Base-by-base conservation (phyloP, 2,329 filamentous ascomycete species). In the Clarireedia paspali region DNA sequence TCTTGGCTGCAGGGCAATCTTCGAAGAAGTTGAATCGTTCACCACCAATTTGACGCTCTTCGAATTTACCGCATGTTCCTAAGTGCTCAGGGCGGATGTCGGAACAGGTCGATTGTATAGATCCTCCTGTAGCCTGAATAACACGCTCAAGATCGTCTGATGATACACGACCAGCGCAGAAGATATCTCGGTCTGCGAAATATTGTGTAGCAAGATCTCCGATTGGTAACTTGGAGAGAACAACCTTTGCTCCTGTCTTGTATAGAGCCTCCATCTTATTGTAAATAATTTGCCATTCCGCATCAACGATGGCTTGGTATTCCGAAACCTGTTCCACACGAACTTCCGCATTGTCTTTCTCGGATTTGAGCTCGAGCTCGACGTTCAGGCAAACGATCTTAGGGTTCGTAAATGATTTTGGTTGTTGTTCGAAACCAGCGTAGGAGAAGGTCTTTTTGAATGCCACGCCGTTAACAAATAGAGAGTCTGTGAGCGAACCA, bases 401-500 rank as follows among this genome's bases (percentile, higher is more conserved):
- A 59, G 94, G 94, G 74, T 96, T 83, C 70, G 81, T 84, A 79
- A 99, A 97, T 6, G 83, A 85, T 76, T 99, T 99, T 63, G 94
- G 94, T 76, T 99, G 94, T 76, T 99, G 94, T 76, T 99, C 94
- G 75, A 99, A 99, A 70, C 94, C 94, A 66, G 94, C 94, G 71
- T 99, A 99, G 51, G 92, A 91, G 74, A 99, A 99, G 5, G 94
- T 99, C 83, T 99, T 99, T 80, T 97, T 97, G 81, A 99, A 99
- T 38, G 94, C 92, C 60, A 99, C 94, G 70, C 94, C 94, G 72
- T 97, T 94, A 70, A 99, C 88, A 74, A 97, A 97, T 42, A 96
- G 82, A 2, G 92, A 96, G 61, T 97, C 94, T 68, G 96, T 94
- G 34, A 99, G 83, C 39, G 90, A 95, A 72, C 94, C 94, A 69